Conservation (phyloP, 148 eudicot genomes). For the Beta vulgaris region DNA sequence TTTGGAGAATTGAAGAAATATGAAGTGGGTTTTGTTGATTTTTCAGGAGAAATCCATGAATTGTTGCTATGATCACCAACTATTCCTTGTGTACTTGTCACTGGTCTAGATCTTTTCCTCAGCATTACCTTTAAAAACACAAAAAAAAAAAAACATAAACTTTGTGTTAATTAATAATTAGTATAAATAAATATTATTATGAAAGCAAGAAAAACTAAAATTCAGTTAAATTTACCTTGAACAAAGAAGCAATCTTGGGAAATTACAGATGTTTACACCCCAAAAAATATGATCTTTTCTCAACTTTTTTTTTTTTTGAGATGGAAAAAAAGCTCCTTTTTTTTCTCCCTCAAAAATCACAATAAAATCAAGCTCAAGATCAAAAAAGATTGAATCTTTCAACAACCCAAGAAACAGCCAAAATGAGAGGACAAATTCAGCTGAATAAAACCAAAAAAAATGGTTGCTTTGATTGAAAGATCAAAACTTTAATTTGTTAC, state of each 20-base stretch:
- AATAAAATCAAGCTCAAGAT: conserved; percentile 13
- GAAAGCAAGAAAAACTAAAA: neutral
- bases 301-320: neutral
- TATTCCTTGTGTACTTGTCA: conserved; percentile 46
- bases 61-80: conserved; percentile 44
- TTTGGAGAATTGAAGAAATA: conserved; percentile 59
- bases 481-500: conserved; percentile 23
- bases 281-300: neutral
- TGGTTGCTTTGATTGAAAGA: neutral
- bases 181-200: neutral
- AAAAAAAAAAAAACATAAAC: neutral
- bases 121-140: conserved; percentile 39
- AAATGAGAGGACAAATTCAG: neutral
- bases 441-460: neutral
- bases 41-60: conserved; percentile 40
- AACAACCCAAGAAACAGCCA: conserved; percentile 9
- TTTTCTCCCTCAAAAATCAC: conserved; percentile 9
- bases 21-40: conserved; percentile 49
- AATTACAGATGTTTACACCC: neutral
- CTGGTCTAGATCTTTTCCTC: conserved; percentile 70
- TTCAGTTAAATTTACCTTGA: conserved; percentile 18
- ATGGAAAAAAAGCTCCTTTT: neutral
- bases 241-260: conserved; percentile 28
- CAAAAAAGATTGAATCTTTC: conserved; percentile 31
- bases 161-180: neutral